phyloP scores from a whole-genome alignment of 164 flowering plant species.

The Paratinospora sagittata region DNA sequence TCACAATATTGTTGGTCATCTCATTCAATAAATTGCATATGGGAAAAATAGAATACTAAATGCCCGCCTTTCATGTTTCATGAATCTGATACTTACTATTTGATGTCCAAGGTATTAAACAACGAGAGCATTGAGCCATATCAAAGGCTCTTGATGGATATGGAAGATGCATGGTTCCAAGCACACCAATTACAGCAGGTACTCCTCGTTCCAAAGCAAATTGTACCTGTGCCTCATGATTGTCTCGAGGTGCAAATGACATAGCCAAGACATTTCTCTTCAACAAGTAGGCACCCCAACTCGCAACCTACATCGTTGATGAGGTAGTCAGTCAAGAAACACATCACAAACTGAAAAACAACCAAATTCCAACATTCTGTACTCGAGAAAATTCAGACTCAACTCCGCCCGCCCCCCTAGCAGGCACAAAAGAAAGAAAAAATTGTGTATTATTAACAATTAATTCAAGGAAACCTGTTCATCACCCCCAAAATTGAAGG shows the following conservation, averaged over 20 bases:
- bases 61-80: background rate
- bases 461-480: too few species aligned
- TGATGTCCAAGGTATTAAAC: slow-evolving; percentile 78
- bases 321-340: slow-evolving; percentile 17
- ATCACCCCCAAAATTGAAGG: background rate
- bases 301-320: slow-evolving; percentile 59
- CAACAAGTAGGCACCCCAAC: slow-evolving; percentile 92
- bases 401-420: too few species aligned
- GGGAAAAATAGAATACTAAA: background rate
- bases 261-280: slow-evolving; percentile 83
- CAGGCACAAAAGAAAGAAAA: too few species aligned
- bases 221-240: slow-evolving; percentile 93
- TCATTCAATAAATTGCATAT: background rate
- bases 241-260: slow-evolving; percentile 94
- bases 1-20: background rate
- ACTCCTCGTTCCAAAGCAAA: slow-evolving; percentile 95
- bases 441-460: too few species aligned
- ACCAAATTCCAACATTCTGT: too few species aligned
- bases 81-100: slow-evolving; percentile 48
- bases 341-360: too few species aligned
- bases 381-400: too few species aligned
- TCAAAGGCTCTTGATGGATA: slow-evolving; percentile 91
- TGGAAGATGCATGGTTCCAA: slow-evolving; percentile 74
- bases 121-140: slow-evolving; percentile 96
- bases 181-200: slow-evolving; percentile 89